Conservation (phyloP, 768 basidiomycete genomes). For the Tephrocybe sp. region DNA sequence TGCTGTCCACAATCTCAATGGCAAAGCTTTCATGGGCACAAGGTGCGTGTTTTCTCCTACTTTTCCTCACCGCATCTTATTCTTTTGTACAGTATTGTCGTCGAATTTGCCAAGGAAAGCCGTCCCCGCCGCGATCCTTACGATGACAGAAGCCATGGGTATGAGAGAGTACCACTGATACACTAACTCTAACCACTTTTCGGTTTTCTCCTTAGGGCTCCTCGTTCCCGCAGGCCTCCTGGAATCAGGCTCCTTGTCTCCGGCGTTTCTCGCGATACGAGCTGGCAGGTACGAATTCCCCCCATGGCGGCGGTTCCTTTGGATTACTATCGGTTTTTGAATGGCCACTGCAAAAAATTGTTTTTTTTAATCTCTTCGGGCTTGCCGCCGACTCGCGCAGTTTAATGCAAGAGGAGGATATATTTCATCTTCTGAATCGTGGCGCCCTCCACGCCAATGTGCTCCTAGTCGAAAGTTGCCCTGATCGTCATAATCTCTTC, state of each 20-base stretch:
- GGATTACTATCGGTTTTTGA: slow-evolving; percentile 16
- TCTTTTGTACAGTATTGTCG: slow-evolving; percentile 67
- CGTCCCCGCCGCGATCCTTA: slow-evolving; percentile 79
- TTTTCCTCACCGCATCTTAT: too few species aligned
- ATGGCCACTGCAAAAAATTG: slow-evolving; percentile 22
- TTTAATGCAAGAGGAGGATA: slow-evolving; percentile 8
- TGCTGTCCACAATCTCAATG: slow-evolving; percentile 82
- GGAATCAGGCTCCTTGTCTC: slow-evolving; percentile 83
- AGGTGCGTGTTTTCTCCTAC: slow-evolving; percentile 44
- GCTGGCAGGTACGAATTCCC: slow-evolving; percentile 89
- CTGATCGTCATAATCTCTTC: slow-evolving; percentile 43
- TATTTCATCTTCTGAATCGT: slow-evolving; percentile 14
- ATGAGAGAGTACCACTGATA: slow-evolving; percentile 21
- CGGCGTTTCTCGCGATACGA: slow-evolving; percentile 90
- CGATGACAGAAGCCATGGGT: slow-evolving; percentile 58
- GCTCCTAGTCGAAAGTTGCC: slow-evolving; percentile 32
- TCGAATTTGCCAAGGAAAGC: slow-evolving; percentile 94
- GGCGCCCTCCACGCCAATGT: slow-evolving; percentile 22
- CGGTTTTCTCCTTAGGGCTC: slow-evolving; percentile 33
- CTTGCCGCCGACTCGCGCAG: slow-evolving; percentile 13
- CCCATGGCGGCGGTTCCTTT: slow-evolving; percentile 19
- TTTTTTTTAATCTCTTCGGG: slow-evolving; percentile 14
- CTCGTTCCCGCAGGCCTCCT: slow-evolving; percentile 72
- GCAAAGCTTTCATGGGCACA: slow-evolving; percentile 85
- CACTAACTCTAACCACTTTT: slow-evolving; percentile 12